Evolutionary conservation across 768 basidiomycete genomes (phyloP).

Genomic region (Agaricus blazei): DNA sequence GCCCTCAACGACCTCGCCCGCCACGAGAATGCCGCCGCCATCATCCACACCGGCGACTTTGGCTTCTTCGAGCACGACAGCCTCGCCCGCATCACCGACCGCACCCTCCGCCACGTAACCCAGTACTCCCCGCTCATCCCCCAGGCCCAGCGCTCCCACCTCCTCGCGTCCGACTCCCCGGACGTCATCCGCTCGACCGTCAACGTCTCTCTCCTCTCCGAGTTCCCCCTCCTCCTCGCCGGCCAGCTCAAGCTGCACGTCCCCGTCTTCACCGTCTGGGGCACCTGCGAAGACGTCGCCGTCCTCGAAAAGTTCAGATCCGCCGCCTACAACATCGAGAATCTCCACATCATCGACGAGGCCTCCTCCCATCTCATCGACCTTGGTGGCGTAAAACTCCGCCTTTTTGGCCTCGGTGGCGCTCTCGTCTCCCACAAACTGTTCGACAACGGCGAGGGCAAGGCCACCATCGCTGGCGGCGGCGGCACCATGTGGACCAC

Average conservation of each 20-base stretch:
- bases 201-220: conserved; percentile 78
- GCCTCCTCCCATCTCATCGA: conserved; percentile 91
- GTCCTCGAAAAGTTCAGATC: conserved; percentile 91
- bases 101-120: conserved; percentile 91
- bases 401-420: conserved; percentile 94
- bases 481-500: conserved; percentile 99
- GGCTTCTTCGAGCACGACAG: conserved; percentile 90
- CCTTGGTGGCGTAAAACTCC: conserved; percentile 88
- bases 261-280: conserved; percentile 96
- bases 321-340: conserved; percentile 77
- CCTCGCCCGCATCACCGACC: conserved; percentile 88
- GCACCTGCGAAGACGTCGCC: conserved; percentile 93
- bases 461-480: conserved; percentile 95
- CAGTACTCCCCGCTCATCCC: conserved; percentile 95
- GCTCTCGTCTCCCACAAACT: conserved; percentile 93
- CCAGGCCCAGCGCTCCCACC: conserved; percentile 71
- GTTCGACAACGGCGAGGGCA: conserved; percentile 92
- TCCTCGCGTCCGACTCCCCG: conserved; percentile 70
- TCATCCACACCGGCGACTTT: conserved; percentile 98
- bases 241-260: conserved; percentile 88
- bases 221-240: conserved; percentile 87
- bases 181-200: conserved; percentile 67
- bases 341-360: conserved; percentile 91
- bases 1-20: conserved; percentile 87
- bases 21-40: conserved; percentile 84